Evolutionary conservation across 2,329 filamentous ascomycete genomes (phyloP), one percentile per base, ranked within the genome.

Genomic region (Colletotrichum spinosum): DNA sequence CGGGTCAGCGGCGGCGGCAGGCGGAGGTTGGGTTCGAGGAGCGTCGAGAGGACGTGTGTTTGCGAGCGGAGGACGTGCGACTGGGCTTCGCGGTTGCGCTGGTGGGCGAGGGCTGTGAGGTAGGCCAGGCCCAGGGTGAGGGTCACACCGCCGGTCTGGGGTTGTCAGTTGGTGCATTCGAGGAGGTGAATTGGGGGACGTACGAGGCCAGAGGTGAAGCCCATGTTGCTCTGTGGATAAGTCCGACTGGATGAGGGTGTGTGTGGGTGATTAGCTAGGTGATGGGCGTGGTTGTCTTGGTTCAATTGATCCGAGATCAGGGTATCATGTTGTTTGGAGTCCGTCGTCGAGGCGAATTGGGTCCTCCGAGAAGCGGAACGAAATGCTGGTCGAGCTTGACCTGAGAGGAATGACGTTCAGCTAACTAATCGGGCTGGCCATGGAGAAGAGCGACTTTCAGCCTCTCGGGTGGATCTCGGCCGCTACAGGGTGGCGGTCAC

Each of bases 161-260:
- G 2, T 11, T 42, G 44, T 68, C 44, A 67, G 56, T 13, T 13
- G 11, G 12, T 2, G 4, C 15, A 13, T 44, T 6, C 4, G 25
- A 25, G 25, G 25, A 25, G 25, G 25, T 25, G 3, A 25, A 25
- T 25, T 25, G 15, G 48, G 34, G 34, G 57, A 81, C 90, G 69
- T 84, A 94, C 92, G 76, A 94, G 92, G 71, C 92, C 91, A 46
- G 88, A 84, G 70, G 87, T 85, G 82, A 93, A 92, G 74, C 91
- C 90, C 91, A 93, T 93, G 70, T 79, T 55, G 44, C n/a, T 46
- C 25, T 25, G 25, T 4, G 2, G 25, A 25, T 25, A 2, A 2
- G 25, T 25, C 25, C 25, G 25, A 25, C 25, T 1, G 25, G 25
- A 25, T 25, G 25, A 4, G 25, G 25, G 25, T 4, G 25, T 5